Conservation (phyloP, 2,329 filamentous ascomycete species). For the Pseudogymnoascus sp. region DNA sequence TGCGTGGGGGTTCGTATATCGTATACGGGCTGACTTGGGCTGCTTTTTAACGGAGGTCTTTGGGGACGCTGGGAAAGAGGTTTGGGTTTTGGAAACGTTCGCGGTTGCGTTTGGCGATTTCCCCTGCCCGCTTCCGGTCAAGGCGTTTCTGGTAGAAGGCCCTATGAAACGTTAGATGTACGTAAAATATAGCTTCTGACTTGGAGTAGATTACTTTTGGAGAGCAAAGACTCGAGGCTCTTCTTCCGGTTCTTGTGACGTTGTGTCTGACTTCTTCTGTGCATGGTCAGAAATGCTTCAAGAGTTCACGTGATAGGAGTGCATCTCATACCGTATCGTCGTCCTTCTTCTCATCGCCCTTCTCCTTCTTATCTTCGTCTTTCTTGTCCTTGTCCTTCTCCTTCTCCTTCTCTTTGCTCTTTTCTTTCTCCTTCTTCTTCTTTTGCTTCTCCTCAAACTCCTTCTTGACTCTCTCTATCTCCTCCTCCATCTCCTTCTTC, state of each 20-base stretch:
- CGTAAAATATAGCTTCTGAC: neutral
- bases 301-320: conserved; percentile 26
- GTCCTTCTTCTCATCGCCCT: conserved; percentile 37
- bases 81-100: conserved; percentile 72
- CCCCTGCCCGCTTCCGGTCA: conserved; percentile 69
- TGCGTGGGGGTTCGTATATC: neutral
- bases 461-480: conserved; percentile 55
- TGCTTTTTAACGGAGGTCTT: conserved; percentile 35
- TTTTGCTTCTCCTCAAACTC: conserved; percentile 74
- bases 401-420: conserved; percentile 52
- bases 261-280: conserved; percentile 21
- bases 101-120: conserved; percentile 70
- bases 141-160: conserved; percentile 81
- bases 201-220: conserved; percentile 54
- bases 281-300: neutral
- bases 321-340: conserved; percentile 30
- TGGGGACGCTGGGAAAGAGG: conserved; percentile 80
- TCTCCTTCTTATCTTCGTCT: conserved; percentile 34
- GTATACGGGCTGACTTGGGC: neutral
- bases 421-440: conserved; percentile 60
- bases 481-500: conserved; percentile 58
- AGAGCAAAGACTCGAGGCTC: conserved; percentile 76
- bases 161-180: conserved; percentile 37
- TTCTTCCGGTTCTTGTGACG: conserved; percentile 40
- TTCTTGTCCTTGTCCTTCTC: conserved; percentile 43